Conservation (phyloP, 2,329 filamentous ascomycete genomes). For the Microascus cirrosus region DNA sequence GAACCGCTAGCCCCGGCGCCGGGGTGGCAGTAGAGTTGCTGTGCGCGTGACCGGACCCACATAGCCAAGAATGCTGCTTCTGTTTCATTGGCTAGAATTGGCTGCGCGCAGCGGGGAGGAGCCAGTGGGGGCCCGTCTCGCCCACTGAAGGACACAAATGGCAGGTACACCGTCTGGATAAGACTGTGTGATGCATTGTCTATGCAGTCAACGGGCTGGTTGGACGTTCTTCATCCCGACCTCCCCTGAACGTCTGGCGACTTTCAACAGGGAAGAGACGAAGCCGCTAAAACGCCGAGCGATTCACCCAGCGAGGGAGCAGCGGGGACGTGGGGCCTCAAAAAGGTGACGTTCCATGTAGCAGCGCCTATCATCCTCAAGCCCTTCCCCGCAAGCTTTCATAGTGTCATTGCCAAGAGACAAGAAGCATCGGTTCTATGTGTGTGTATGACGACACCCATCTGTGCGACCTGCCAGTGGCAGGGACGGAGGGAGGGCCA, state of each 20-base stretch:
- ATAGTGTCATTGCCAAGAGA: background rate
- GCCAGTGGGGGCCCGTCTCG: background rate
- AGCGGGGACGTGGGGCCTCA: background rate
- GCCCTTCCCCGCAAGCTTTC: too few relatives aligned
- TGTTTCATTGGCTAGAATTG: background rate
- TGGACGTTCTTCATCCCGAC: background rate
- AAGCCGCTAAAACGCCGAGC: background rate
- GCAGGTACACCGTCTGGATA: background rate
- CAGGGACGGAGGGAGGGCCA: background rate
- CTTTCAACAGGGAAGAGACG: background rate
- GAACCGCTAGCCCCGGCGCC: background rate
- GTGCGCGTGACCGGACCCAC: slow-evolving; percentile 3
- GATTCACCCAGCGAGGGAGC: background rate
- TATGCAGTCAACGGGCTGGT: background rate
- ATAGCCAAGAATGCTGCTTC: background rate
- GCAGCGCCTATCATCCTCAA: background rate
- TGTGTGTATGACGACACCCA: background rate
- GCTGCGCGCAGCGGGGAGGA: background rate
- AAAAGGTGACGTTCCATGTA: background rate
- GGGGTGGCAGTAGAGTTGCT: background rate
- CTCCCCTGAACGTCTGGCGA: background rate
- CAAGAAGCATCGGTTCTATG: too few relatives aligned
- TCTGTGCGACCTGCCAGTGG: background rate
- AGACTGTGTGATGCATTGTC: background rate
- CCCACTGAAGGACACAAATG: background rate